Evolutionary conservation across 129 eudicot genomes (phyloP).

Genomic region (Calendula officinalis): DNA sequence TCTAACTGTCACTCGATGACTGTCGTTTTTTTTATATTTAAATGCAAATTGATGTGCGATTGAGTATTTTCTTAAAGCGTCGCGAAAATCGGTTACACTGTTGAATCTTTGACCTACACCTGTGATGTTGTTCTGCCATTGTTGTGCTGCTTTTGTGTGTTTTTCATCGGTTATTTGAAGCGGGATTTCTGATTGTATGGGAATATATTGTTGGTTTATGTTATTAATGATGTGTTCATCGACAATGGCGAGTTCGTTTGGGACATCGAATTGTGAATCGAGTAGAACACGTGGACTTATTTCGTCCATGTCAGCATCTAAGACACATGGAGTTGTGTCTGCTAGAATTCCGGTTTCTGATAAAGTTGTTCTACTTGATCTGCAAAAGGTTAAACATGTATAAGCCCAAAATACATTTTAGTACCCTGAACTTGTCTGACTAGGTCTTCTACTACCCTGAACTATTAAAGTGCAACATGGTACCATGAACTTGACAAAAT

Average conservation of each 20-base stretch:
- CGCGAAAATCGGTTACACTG: slow-evolving; percentile 83
- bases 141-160: slow-evolving; percentile 66
- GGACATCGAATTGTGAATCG: slow-evolving; percentile 63
- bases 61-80: slow-evolving; percentile 80
- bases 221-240: slow-evolving; percentile 34
- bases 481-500: no score
- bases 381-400: slow-evolving; percentile 39
- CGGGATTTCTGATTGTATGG: slow-evolving; percentile 39
- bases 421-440: no score
- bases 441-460: no score
- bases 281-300: slow-evolving; percentile 55
- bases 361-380: slow-evolving; percentile 95
- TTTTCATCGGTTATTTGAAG: slow-evolving; percentile 46
- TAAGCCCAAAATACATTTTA: neutral
- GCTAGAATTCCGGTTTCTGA: slow-evolving; percentile 68
- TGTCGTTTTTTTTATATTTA: slow-evolving; percentile 88
- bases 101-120: slow-evolving; percentile 95
- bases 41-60: slow-evolving; percentile 86
- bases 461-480: no score
- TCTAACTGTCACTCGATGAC: slow-evolving; percentile 93
- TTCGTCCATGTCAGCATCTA: slow-evolving; percentile 63
- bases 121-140: slow-evolving; percentile 90
- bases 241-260: slow-evolving; percentile 37
- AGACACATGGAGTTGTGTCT: slow-evolving; percentile 58
- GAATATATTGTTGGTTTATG: slow-evolving; percentile 27